A percentile compares a stretch with the other conserved stretches of the same genome.
phyloP scores from a whole-genome alignment of 2,329 filamentous ascomycete genomes.

The Ophiostoma sp. region DNA sequence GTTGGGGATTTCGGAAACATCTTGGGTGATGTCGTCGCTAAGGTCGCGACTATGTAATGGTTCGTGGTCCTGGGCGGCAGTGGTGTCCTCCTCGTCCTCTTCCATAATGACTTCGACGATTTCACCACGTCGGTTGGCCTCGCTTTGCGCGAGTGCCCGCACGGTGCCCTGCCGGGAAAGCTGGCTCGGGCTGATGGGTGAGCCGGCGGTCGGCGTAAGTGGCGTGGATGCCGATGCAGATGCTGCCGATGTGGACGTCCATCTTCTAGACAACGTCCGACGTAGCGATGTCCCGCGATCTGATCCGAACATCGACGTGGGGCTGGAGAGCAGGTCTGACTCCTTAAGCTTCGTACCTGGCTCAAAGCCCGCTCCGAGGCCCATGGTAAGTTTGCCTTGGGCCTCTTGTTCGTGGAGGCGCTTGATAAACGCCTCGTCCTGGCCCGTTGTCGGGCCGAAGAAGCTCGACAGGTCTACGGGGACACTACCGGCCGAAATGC shows the following conservation, averaged over 20 bases:
- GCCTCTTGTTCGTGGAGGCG: constrained; percentile 55
- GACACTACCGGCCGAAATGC: constrained; percentile 28
- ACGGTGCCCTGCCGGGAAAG: constrained; percentile 42
- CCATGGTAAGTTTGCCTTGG: constrained; percentile 57
- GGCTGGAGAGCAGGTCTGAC: constrained; percentile 47
- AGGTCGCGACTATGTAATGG: neutral
- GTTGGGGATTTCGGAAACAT: constrained; percentile 14
- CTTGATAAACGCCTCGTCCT: constrained; percentile 48
- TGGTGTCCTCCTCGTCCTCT: constrained; percentile 23
- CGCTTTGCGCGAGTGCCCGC: constrained; percentile 54
- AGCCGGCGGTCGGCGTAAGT: neutral
- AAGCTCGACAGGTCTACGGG: constrained; percentile 50
- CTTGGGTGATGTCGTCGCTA: neutral
- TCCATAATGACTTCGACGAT: constrained; percentile 60
- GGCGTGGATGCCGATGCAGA: constrained; percentile 17
- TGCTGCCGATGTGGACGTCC: neutral
- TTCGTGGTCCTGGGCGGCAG: constrained; percentile 35
- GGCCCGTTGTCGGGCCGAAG: constrained; percentile 47
- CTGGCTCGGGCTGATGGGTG: constrained; percentile 27
- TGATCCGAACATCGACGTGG: constrained; percentile 8
- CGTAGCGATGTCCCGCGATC: constrained; percentile 19
- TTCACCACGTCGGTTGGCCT: constrained; percentile 60
- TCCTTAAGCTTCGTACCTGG: constrained; percentile 50
- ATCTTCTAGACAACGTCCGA: constrained; percentile 27
- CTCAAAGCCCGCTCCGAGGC: constrained; percentile 55